Base-by-base conservation (phyloP, 352 stramenopile species). In the Blastocystis sp. region DNA sequence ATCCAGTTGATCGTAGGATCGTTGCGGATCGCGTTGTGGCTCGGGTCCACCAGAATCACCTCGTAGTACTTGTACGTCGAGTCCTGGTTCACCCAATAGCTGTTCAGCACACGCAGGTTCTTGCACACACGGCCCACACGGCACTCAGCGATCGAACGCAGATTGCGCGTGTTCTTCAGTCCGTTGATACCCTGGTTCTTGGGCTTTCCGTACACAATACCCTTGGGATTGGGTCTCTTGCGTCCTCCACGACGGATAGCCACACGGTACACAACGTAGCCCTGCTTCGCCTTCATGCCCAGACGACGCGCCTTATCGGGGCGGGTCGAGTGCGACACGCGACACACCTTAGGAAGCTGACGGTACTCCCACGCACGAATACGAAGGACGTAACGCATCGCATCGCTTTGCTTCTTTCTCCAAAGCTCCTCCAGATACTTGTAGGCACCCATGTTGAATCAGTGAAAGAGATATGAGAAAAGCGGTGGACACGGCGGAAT, bases 31-130 rank as follows among this genome's bases (percentile, higher is more conserved):
- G 92, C 93, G 88, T 93, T 94, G 92, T 99, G 96, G 87, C 91
- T 92, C 87, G 97, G 94, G 92, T 99, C 96, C 54, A 99, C 94
- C 57, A 98, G 89, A 90, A 99, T 99, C 87, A 99, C 91, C 92
- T 99, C 96, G 87, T 98, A 99, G 91, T 99, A 99, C 91, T 99
- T 99, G 95, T 98, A 98, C 87, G 96, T 99, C 42, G 96, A 95
- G 90, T 99, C 96, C 87, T 98, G 95, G 92, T 99, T 99, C 88
- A 99, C 91, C 96, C 96, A 99, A 93, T 99, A 99, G 84, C 95
- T 98, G 94, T 99, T 99, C 36, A 99, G 92, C 81, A 99, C 96
- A 85, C 96, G 93, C 81, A 99, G 90, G 93, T 99, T 99, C 87
- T 89, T 89, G 89, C 95, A 98, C 90, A 96, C 95, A 89, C 94